Base-by-base conservation (phyloP, 228 moss, liverwort and hornwort genomes). In the Sphagnum magellanicum region DNA sequence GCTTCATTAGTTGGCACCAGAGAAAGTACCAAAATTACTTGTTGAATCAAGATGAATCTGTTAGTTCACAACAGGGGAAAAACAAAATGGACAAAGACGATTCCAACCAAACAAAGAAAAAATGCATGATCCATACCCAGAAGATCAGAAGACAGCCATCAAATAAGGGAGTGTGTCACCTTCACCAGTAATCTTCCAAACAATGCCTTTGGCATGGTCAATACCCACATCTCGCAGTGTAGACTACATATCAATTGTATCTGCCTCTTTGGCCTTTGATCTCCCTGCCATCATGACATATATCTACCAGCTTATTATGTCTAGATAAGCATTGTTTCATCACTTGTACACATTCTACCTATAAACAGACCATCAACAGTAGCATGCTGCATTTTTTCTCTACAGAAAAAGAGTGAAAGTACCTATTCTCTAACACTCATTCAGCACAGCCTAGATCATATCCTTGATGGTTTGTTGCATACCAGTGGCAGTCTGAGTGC, bases 141-240 rank as follows among this genome's bases (percentile, higher is more conserved):
- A 15, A 59, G 32, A 32, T 32, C 32, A 75, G 47, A 71, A n/a
- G 48, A 60, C 7, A 46, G 76, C 90, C 95, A 90, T 95, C 95
- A 78, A 89, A 92, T 48, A 95, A 81, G 7, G 95, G 92, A 32
- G 3, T 92, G 92, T 95, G 53, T 95, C 92, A 75, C 89, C 90
- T 66, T 92, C 95, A 10, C 95, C 95, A 10, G 95, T 95, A 60
- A 95, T 95, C 73, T 95, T 95, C 95, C 95, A 95, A 47, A 95
- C 95, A 66, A 95, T 95, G 59, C 95, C 95, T 62, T 92, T 92
- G 53, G 95, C 95, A 79, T 90, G 92, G 63, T 95, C 95, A 72
- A 95, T 95, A 51, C 95, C 95, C 71, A 90, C 90, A 79, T 95
- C 95, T 67, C 90, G 79, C 66, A 95, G 75, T 55, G 95, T 92